Evolutionary conservation across 2,329 filamentous ascomycete species (phyloP).

Genomic region (Ophiostoma fasciatum): DNA sequence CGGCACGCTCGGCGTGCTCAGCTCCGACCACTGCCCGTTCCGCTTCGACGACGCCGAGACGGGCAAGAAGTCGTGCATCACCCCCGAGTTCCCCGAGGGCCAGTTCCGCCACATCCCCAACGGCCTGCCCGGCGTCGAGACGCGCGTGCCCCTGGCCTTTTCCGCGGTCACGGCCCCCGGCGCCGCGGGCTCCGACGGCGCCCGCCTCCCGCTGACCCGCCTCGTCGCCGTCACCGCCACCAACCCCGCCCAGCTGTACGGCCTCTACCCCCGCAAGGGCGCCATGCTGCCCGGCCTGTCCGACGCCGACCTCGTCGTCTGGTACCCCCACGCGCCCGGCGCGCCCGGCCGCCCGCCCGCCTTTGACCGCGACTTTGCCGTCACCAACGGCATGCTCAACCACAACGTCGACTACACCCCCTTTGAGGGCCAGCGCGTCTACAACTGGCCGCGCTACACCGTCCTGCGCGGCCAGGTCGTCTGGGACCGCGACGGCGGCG

Average conservation of each 20-base stretch:
- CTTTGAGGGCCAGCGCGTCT: slow-evolving; percentile 40
- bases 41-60: slow-evolving; percentile 28
- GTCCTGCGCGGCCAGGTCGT: slow-evolving; percentile 42
- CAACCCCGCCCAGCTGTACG: slow-evolving; percentile 43
- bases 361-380: slow-evolving; percentile 10
- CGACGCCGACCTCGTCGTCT: slow-evolving; percentile 43
- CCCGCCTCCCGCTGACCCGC: slow-evolving; percentile 21
- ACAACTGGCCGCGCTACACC: slow-evolving; percentile 48
- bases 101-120: slow-evolving; percentile 44
- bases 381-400: slow-evolving; percentile 37
- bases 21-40: slow-evolving; percentile 33
- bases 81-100: slow-evolving; percentile 14
- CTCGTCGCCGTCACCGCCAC: slow-evolving; percentile 40
- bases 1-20: slow-evolving; percentile 39
- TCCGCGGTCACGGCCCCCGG: background rate
- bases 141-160: slow-evolving; percentile 33
- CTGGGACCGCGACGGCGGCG: slow-evolving; percentile 39
- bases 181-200: background rate
- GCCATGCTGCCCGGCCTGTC: slow-evolving; percentile 31
- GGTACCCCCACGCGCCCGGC: slow-evolving; percentile 30
- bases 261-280: slow-evolving; percentile 36
- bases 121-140: slow-evolving; percentile 42
- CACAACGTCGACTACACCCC: slow-evolving; percentile 49
- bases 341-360: slow-evolving; percentile 9
- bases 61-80: slow-evolving; percentile 15